phyloP scores from a whole-genome alignment of 192 early-diverging fungal genomes.

The Mortierella hygrophila region DNA sequence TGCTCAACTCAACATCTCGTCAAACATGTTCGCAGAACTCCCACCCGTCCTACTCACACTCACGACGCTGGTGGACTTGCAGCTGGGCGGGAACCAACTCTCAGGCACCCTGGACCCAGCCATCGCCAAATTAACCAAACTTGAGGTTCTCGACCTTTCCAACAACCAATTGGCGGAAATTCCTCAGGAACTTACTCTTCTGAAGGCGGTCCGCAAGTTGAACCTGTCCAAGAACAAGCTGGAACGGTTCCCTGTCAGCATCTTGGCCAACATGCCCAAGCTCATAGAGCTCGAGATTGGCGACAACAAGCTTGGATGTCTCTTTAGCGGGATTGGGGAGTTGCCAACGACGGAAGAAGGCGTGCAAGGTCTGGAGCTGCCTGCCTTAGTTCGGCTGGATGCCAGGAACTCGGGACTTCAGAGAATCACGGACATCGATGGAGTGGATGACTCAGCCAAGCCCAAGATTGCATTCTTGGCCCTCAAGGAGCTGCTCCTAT shows the following conservation, averaged over 20 bases:
- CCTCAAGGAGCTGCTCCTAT: slow-evolving; percentile 61
- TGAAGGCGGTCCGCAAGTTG: slow-evolving; percentile 55
- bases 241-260: slow-evolving; percentile 36
- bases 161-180: slow-evolving; percentile 52
- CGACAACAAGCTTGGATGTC: slow-evolving; percentile 48
- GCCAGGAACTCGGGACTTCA: slow-evolving; percentile 47
- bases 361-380: background rate
- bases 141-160: slow-evolving; percentile 59
- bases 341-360: slow-evolving; percentile 7
- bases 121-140: slow-evolving; percentile 44
- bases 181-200: slow-evolving; percentile 51
- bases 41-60: slow-evolving; percentile 54
- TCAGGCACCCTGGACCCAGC: slow-evolving; percentile 41
- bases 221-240: slow-evolving; percentile 60
- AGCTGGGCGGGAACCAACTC: slow-evolving; percentile 56
- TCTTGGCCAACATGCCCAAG: slow-evolving; percentile 56
- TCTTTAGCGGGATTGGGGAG: slow-evolving; percentile 45
- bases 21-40: slow-evolving; percentile 58
- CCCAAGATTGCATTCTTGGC: slow-evolving; percentile 49
- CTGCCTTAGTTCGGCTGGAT: slow-evolving; percentile 30
- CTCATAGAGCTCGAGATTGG: slow-evolving; percentile 58
- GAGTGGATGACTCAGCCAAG: slow-evolving; percentile 24
- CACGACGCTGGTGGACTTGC: slow-evolving; percentile 44
- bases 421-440: slow-evolving; percentile 41
- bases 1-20: slow-evolving; percentile 55